Evolutionary conservation across 768 basidiomycete species (phyloP).

Genomic region (Megacollybia marginata): DNA sequence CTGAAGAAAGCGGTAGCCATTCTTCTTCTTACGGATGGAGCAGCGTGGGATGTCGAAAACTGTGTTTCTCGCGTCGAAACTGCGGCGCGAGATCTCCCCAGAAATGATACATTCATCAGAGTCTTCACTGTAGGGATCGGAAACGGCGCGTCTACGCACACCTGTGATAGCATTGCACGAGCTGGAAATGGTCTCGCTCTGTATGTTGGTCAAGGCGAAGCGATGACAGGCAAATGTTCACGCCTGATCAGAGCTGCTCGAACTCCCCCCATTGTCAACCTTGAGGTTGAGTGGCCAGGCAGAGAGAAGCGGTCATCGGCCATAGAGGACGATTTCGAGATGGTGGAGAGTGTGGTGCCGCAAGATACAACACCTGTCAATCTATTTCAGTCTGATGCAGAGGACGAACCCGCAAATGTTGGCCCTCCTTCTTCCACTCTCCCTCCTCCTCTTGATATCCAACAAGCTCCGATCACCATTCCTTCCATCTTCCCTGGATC

Average conservation of each 20-base stretch:
- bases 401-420: background rate
- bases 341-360: background rate
- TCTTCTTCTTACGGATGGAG: constrained; percentile 9
- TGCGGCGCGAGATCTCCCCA: background rate
- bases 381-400: background rate
- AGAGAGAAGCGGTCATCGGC: background rate
- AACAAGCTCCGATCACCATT: constrained; percentile 1
- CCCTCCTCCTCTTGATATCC: background rate
- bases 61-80: background rate
- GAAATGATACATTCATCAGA: constrained; percentile 1
- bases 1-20: constrained; percentile 1
- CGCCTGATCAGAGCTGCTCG: constrained; percentile 3
- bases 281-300: background rate
- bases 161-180: constrained; percentile 7
- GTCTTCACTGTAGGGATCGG: constrained; percentile 10
- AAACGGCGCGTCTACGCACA: constrained; percentile 6
- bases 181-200: constrained; percentile 3
- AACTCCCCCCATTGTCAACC: constrained; percentile 1
- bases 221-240: constrained; percentile 1
- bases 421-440: constrained; percentile 2
- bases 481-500: constrained; percentile 1
- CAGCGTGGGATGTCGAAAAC: constrained; percentile 1
- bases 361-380: background rate
- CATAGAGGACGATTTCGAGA: background rate
- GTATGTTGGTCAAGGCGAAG: background rate